Conservation (phyloP, 2,329 filamentous ascomycete species). For the Claviceps digitariae region DNA sequence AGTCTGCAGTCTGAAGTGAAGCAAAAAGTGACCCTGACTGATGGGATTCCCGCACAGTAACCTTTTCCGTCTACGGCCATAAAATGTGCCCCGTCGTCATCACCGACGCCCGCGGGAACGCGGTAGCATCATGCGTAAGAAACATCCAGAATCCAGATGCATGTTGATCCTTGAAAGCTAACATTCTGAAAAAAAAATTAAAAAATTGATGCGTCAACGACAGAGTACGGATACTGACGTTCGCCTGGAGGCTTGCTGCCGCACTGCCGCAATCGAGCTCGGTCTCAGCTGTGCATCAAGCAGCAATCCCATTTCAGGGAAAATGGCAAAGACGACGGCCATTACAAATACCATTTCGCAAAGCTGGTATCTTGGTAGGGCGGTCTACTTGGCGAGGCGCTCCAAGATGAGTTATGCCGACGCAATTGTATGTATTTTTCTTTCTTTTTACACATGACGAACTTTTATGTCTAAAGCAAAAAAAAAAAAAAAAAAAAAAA, state of each 20-base stretch:
- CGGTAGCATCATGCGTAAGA: constrained; percentile 19
- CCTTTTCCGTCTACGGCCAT: constrained; percentile 24
- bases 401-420: constrained; percentile 16
- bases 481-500: background rate
- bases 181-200: too few species aligned
- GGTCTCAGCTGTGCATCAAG: constrained; percentile 24
- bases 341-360: constrained; percentile 18
- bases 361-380: constrained; percentile 21
- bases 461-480: too few species aligned
- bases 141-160: background rate
- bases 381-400: constrained; percentile 17
- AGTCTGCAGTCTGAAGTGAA: too few species aligned
- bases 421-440: constrained; percentile 12
- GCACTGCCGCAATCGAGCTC: constrained; percentile 24
- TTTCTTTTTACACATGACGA: background rate
- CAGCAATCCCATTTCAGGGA: constrained; percentile 18
- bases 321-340: background rate
- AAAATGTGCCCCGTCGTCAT: constrained; percentile 23
- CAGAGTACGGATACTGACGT: constrained; percentile 21
- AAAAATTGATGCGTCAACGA: background rate
- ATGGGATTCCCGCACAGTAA: constrained; percentile 14
- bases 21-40: background rate
- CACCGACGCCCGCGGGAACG: constrained; percentile 23
- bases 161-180: background rate
- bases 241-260: constrained; percentile 21